A percentile compares a stretch with the other conserved stretches of the same genome.
phyloP scores from a whole-genome alignment of 208 protist genomes.

The Wallacemonas sp. region DNA sequence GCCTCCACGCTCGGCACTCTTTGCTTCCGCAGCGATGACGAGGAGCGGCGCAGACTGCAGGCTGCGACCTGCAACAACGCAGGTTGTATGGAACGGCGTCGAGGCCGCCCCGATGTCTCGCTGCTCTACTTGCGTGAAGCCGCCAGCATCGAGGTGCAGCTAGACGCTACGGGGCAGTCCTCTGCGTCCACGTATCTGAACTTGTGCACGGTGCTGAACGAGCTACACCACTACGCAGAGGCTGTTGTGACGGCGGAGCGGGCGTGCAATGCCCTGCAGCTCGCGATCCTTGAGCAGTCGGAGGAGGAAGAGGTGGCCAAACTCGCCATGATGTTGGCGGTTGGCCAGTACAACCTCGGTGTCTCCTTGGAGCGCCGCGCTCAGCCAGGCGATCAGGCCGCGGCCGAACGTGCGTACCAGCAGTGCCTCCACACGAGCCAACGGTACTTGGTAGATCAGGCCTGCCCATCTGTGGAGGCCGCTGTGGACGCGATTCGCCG shows the following conservation, averaged over 20 bases:
- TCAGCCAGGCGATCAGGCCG: slow-evolving; percentile 27
- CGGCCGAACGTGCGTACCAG: slow-evolving; percentile 55
- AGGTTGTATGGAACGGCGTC: slow-evolving; percentile 85
- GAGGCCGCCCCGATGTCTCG: slow-evolving; percentile 48
- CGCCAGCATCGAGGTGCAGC: slow-evolving; percentile 45
- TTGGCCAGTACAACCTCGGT: slow-evolving; percentile 85
- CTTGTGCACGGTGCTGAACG: slow-evolving; percentile 83
- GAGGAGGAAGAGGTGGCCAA: slow-evolving; percentile 28
- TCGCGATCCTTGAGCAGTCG: slow-evolving; percentile 40
- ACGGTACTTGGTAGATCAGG: slow-evolving; percentile 54
- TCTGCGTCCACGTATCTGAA: slow-evolving; percentile 84
- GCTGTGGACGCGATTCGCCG: slow-evolving; percentile 60
- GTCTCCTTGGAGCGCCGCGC: slow-evolving; percentile 74
- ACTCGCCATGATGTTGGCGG: slow-evolving; percentile 73
- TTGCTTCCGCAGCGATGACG: slow-evolving; percentile 36
- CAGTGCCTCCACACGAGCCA: slow-evolving; percentile 49
- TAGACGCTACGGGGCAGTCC: slow-evolving; percentile 29
- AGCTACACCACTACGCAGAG: slow-evolving; percentile 64
- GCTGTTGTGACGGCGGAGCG: slow-evolving; percentile 72
- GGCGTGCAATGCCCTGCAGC: slow-evolving; percentile 64
- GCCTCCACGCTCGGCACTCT: slow-evolving; percentile 13
- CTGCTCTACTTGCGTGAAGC: slow-evolving; percentile 70
- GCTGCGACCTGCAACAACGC: slow-evolving; percentile 90
- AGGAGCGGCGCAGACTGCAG: slow-evolving; percentile 62
- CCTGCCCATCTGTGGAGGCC: slow-evolving; percentile 63